Conservation (phyloP, 2,329 filamentous ascomycete species). For the Dichotomopilus funicola region DNA sequence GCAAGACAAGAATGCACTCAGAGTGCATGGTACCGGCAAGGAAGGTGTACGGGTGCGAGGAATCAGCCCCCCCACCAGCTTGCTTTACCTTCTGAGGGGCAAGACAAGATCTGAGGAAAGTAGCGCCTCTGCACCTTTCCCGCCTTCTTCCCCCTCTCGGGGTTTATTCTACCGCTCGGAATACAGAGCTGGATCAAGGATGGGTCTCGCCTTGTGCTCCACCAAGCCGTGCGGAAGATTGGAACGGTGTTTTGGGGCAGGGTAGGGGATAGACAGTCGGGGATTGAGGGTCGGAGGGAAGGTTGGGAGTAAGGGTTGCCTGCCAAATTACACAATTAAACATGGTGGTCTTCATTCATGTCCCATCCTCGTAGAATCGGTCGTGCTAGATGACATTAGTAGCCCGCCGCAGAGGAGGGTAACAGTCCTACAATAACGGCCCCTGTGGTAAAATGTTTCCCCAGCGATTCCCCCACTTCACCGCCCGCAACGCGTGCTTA, state of each 20-base stretch:
- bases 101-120: no score
- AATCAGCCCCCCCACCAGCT: no score
- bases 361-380: conserved; percentile 3
- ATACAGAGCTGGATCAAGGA: conserved; percentile 69
- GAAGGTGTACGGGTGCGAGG: no score
- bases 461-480: neutral
- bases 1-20: conserved; percentile 39
- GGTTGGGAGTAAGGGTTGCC: conserved; percentile 9
- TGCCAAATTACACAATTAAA: neutral
- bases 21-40: conserved; percentile 8
- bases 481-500: conserved; percentile 10
- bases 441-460: neutral
- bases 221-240: conserved; percentile 60
- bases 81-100: no score
- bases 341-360: conserved; percentile 4
- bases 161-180: conserved; percentile 61
- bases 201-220: conserved; percentile 69
- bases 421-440: no score
- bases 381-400: conserved; percentile 16
- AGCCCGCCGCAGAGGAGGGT: conserved; percentile 19
- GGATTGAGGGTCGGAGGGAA: neutral
- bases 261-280: conserved; percentile 5
- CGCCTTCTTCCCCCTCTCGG: no score
- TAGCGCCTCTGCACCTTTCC: no score
- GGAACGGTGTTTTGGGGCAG: conserved; percentile 1